Evolutionary conservation across 164 flowering plant species (phyloP), one percentile per base, ranked within the genome.

Genomic region (Vitis cinerea): DNA sequence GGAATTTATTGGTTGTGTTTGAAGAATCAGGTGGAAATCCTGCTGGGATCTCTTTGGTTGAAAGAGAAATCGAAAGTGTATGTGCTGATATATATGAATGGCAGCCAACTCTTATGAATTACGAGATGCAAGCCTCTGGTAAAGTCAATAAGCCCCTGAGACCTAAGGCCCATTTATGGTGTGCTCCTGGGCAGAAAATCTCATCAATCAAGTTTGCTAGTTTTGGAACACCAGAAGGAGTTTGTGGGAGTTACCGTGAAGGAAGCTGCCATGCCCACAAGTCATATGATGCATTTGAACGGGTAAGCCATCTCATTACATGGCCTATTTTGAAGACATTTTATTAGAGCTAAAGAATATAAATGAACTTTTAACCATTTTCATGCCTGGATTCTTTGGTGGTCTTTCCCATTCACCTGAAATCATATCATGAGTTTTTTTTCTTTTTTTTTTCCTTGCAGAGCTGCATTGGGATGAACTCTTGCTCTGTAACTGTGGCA

Each of bases 191-290:
- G 17, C 93, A 93, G 72, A 93, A 89, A 67, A 95, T 95, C 47
- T 74, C 91, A 9, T 82, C 92, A 1, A 87, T 96, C 17, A 96
- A 96, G 75, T 96, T 93, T 73, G 98, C 98, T 27, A 96, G 99
- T 80, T 93, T 90, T 71, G 99, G 99, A 44, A 93, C 99, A 14
- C 99, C 99, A 1, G 83, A 81, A 77, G 99, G 99, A 13, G 53
- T 13, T 9, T 95, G 99, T 62, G 99, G 99, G 73, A 89, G 77
- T 83, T 95, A 74, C 85, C 83, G 73, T 1, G 82, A 93, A 70
- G 99, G 99, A 69, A 77, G 85, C 64, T 96, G 99, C 61, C 98
- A 96, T 71, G 97, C 98, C n/a, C 87, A 78, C 67, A 80, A 86
- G 31, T 93, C 98, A 2, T 96, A 90, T 49, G 91, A 91, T 59